Evolutionary conservation across 805 yeast species (phyloP).

Genomic region (Candida sanyiensis): DNA sequence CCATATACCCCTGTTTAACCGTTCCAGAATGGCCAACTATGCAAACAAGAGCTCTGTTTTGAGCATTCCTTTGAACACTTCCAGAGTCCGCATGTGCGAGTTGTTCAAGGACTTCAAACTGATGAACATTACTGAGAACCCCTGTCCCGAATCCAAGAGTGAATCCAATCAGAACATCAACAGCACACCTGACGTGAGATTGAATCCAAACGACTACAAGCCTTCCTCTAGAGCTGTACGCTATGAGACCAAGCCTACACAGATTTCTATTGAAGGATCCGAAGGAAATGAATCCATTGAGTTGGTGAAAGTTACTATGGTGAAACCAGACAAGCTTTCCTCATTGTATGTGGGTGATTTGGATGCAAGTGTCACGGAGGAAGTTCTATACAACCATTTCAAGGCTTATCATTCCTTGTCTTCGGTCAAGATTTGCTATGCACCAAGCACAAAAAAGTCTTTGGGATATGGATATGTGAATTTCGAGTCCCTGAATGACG

Average conservation of each 20-base stretch:
- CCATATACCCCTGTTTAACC: slow-evolving; percentile 1
- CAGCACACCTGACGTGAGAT: neutral
- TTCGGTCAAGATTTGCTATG: slow-evolving; percentile 56
- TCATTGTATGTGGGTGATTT: slow-evolving; percentile 59
- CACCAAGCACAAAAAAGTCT: slow-evolving; percentile 47
- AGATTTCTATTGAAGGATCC: slow-evolving; percentile 1
- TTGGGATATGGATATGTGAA: slow-evolving; percentile 74
- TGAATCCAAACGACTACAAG: neutral
- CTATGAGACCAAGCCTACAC: neutral
- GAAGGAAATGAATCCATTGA: slow-evolving; percentile 16
- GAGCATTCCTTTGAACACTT: slow-evolving; percentile 22
- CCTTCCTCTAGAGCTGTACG: neutral
- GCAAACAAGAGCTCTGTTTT: slow-evolving; percentile 13
- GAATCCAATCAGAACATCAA: neutral
- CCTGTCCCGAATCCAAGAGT: too few relatives aligned
- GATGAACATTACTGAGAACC: slow-evolving; percentile 11
- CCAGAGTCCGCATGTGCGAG: slow-evolving; percentile 24
- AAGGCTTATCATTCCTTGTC: slow-evolving; percentile 38
- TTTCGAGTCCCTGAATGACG: slow-evolving; percentile 44
- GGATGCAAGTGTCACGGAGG: slow-evolving; percentile 44
- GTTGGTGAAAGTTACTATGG: slow-evolving; percentile 14
- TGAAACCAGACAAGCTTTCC: slow-evolving; percentile 10
- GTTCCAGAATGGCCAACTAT: slow-evolving; percentile 1
- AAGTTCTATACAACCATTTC: slow-evolving; percentile 40
- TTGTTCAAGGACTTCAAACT: slow-evolving; percentile 25